Evolutionary conservation across 2,329 filamentous ascomycete species (phyloP), one percentile per base, ranked within the genome.

Genomic region (Claviceps spartinae): DNA sequence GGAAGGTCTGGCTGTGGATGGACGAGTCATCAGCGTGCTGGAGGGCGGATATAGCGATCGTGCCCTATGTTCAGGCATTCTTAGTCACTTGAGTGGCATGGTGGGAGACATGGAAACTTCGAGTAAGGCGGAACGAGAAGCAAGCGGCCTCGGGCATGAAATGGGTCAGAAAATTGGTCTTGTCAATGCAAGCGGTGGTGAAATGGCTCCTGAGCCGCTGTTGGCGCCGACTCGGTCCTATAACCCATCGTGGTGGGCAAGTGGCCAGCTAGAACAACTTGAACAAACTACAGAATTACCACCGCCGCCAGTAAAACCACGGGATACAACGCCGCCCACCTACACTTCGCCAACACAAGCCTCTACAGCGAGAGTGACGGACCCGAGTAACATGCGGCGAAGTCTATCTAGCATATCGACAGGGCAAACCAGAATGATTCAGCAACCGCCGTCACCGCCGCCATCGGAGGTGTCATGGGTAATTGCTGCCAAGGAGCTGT

Each of bases 41-140:
- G 93, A 98, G 68, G 93, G 93, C 36, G 93, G 93, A 0, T 98
- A 98, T 63, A 96, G 90, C 63, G 88, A 98, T 67, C 81, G 90
- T 54, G 93, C 93, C 8, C 71, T 98, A 48, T 85, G 79, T 50
- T 95, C 88, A 37, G 93, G 93, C 45, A 83, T 96, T 3, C 71
- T 96, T 53, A 95, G 90, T 65, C 93, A 98, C 67, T 66, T 98
- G 18, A 88, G 86, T 59, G 93, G 91, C 5, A 76, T 98, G 41
- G 82, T 81, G 42, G 80, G 81, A 42, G 72, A 20, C 22, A 24
- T 72, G 22, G 77, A 74, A 41, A 65, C 64, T 26, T 68, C 62
- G 52, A 66, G 72, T 36, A 68, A 69, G 50, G 50, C 56, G 51
- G 22, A 58, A 57, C 54, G 64, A 57, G 55, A 59, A 38, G 42